Base-by-base conservation (phyloP, 208 protist species). In the Trypanosoma mega region DNA sequence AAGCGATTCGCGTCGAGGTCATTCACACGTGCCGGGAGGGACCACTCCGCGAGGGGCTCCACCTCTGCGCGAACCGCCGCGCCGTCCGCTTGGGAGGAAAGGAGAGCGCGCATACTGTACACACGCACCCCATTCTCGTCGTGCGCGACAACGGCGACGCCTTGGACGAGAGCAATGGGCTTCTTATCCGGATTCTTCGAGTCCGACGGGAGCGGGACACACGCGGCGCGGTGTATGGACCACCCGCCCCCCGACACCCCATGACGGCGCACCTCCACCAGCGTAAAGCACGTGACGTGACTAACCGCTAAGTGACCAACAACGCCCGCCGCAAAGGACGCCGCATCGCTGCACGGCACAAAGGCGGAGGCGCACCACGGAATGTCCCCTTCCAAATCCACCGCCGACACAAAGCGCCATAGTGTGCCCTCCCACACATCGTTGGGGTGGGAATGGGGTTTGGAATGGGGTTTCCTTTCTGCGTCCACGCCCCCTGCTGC, bases 141-240 rank as follows among this genome's bases (percentile, higher is more conserved):
- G 63, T 94, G 88, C 0, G 88, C 71, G n/a, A 94, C 78, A 9
- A 80, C 63, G 3, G 92, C 16, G 26, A 72, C 47, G 27, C 81
- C 78, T 33, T 82, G 76, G 6, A 80, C 55, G 12, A 92, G 60
- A 2, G 78, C 74, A 56, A 95, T 77, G 11, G 85, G 83, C 53
- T 95, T 95, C 74, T 95, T 95, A 63, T 95, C 88, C 0, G 85
- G 80, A 36, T 95, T 89, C 27, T 61, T 68, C 2, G 20, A 24
- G 33, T 95, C 88, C 20, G 68, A 63, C 14, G 88, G 83, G 8
- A 95, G 46, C 16, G 21, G 44, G 27, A 92, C 69, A 45, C 82
- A 76, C 3, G 82, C 78, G 23, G 84, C 61, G n/a, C 43, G 54
- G 16, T 58, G 76, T 12, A 95, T 59, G n/a, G 27, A 34, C 30